Conservation (phyloP, 768 basidiomycete genomes). For the Phaeotremella skinneri region DNA sequence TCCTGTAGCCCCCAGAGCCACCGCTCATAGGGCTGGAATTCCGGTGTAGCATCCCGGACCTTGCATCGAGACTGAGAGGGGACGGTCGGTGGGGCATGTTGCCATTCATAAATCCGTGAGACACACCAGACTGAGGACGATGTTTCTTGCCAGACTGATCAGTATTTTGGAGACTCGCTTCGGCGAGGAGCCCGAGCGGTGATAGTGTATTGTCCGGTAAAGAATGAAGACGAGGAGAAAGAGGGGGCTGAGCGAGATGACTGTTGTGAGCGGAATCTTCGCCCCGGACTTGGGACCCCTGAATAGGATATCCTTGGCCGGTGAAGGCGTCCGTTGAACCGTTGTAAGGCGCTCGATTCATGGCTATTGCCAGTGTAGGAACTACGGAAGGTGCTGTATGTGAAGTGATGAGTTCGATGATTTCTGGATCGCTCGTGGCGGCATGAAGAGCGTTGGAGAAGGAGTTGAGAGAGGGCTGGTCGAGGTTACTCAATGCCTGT, state of each 20-base stretch:
- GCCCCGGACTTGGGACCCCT: conserved; percentile 18
- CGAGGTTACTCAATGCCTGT: conserved; percentile 38
- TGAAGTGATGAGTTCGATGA: conserved; percentile 44
- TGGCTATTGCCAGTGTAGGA: conserved; percentile 39
- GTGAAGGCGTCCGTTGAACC: conserved; percentile 17
- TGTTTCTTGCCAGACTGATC: conserved; percentile 18
- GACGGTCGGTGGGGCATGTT: conserved; percentile 27
- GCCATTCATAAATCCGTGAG: conserved; percentile 4
- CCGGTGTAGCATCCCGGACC: conserved; percentile 2
- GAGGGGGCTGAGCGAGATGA: conserved; percentile 46
- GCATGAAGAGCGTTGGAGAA: conserved; percentile 40
- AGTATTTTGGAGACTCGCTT: conserved; percentile 62
- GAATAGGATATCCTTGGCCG: conserved; percentile 1
- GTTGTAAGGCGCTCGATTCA: conserved; percentile 33
- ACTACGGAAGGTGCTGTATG: conserved; percentile 37
- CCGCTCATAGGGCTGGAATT: conserved; percentile 20
- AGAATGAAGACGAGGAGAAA: conserved; percentile 82
- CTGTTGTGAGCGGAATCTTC: conserved; percentile 23
- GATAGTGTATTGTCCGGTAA: conserved; percentile 90
- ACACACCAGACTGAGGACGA: conserved; percentile 4
- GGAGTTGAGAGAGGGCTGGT: conserved; percentile 41
- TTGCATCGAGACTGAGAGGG: conserved; percentile 25
- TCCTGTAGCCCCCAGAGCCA: conserved; percentile 22
- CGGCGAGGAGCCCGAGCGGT: conserved; percentile 86
- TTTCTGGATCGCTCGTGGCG: conserved; percentile 34